Conservation (phyloP, 2,329 filamentous ascomycete genomes). For the Davidsoniella virescens region DNA sequence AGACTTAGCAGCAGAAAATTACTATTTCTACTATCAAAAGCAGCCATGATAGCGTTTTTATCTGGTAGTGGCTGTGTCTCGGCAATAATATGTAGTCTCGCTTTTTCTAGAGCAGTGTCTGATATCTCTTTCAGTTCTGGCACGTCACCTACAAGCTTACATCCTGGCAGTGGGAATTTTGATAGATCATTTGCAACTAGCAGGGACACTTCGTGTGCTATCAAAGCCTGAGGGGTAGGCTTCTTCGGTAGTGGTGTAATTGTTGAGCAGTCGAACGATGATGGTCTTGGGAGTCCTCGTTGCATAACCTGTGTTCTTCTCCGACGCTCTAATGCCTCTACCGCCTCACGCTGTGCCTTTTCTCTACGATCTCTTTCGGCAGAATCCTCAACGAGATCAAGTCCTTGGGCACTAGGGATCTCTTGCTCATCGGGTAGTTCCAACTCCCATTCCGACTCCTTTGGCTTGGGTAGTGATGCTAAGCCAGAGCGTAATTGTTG, state of each 20-base stretch:
- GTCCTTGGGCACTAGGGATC: slow-evolving; percentile 36
- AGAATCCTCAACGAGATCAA: slow-evolving; percentile 32
- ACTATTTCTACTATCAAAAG: slow-evolving; percentile 36
- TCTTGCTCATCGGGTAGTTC: slow-evolving; percentile 72
- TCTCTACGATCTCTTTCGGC: slow-evolving; percentile 70
- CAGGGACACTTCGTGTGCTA: slow-evolving; percentile 61
- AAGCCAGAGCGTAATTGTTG: slow-evolving; percentile 56
- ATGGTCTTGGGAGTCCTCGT: slow-evolving; percentile 61
- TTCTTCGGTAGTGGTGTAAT: slow-evolving; percentile 36
- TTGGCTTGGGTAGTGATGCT: slow-evolving; percentile 77
- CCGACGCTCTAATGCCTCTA: slow-evolving; percentile 61
- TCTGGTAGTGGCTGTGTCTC: slow-evolving; percentile 41
- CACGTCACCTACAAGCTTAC: slow-evolving; percentile 46
- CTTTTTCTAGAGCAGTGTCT: slow-evolving; percentile 56
- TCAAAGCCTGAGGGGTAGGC: slow-evolving; percentile 48
- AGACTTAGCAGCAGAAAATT: slow-evolving; percentile 58
- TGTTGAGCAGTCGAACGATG: slow-evolving; percentile 50
- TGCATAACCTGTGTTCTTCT: slow-evolving; percentile 88
- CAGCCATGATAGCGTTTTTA: slow-evolving; percentile 33
- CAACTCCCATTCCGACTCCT: slow-evolving; percentile 86
- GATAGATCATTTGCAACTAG: slow-evolving; percentile 71
- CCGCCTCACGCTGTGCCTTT: slow-evolving; percentile 53
- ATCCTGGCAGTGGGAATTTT: slow-evolving; percentile 54
- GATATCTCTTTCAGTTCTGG: slow-evolving; percentile 46
- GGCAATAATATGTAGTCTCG: slow-evolving; percentile 58